Evolutionary conservation across 306 rosid species (phyloP), one percentile per base, ranked within the genome.

Genomic region (Trifolium dubium): DNA sequence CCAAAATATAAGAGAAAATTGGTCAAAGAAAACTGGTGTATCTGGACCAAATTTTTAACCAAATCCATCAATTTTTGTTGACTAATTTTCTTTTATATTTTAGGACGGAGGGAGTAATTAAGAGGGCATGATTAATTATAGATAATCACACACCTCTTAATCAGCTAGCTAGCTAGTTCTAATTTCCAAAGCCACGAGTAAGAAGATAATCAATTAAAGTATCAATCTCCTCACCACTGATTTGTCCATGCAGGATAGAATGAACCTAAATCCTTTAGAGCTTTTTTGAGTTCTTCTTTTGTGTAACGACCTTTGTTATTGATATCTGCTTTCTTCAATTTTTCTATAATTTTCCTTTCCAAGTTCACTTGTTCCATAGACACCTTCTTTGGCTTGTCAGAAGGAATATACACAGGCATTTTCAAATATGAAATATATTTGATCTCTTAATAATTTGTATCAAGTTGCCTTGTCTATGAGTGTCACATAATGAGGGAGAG

Each of bases 241-340:
- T 49, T 50, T 6, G 19, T 17, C 56, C 56, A 64, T 2, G 1
- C 13, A 37, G 82, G 72, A 2, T 29, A 0, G 53, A 17, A 15
- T 15, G 79, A 34, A 13, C 79, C 76, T 2, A 81, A 18, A 19
- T 50, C 46, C 50, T 59, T 72, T 1, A 81, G 14, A 59, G 75
- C 81, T 6, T 18, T 13, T 43, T 50, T 71, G 3, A 81, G 71
- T 17, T 76, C 85, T 13, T 41, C 67, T 56, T 0, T 72, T 31
- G 28, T 50, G 32, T 17, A 63, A 41, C 72, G 1, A 23, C 59
- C 74, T 2, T 81, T 71, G 0, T 29, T 8, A 2, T 81, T 51
- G 0, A 0, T n/a, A 56, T 77, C 76, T 39, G 67, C 67, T 6
- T 50, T 3, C 6, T 50, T 10, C 8, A 50, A 50, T 41, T 10